Percentiles rank a stretch among this genome's conserved stretches.
phyloP scores from a whole-genome alignment of 1,139 yeast species.

The Protomyces gravidus region DNA sequence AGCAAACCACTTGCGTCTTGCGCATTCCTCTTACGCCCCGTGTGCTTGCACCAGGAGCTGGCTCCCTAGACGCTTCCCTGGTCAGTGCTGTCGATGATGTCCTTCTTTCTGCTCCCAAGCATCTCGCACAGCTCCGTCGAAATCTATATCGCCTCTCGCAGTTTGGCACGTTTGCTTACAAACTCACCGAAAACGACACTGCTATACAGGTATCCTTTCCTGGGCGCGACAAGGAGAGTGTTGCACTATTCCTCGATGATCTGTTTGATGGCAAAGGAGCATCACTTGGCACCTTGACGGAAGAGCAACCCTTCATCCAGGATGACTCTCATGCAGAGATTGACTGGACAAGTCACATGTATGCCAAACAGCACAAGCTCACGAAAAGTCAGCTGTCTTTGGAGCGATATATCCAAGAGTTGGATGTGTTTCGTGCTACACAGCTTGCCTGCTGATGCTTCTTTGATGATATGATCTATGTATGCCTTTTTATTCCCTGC shows the following conservation, averaged over 20 bases:
- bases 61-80: constrained; percentile 2
- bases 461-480: background rate
- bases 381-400: background rate
- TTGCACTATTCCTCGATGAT: constrained; percentile 13
- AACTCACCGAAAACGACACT: background rate
- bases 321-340: background rate
- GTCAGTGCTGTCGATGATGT: constrained; percentile 7
- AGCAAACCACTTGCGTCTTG: constrained; percentile 1
- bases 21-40: constrained; percentile 4
- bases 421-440: background rate
- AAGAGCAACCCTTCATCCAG: background rate
- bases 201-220: constrained; percentile 8
- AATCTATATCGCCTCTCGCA: constrained; percentile 1
- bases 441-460: background rate
- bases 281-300: background rate
- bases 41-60: constrained; percentile 4
- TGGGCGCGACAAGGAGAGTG: constrained; percentile 5
- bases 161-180: constrained; percentile 5
- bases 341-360: background rate
- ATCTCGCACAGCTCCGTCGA: constrained; percentile 17
- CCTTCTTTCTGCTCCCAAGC: constrained; percentile 5
- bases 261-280: background rate
- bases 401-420: background rate
- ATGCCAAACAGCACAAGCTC: background rate
- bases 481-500: background rate